These are phyloP conservation scores for Betula pendula DNA, from an alignment of 306 rosid genomes.

Conservation along the genomic window DNA sequence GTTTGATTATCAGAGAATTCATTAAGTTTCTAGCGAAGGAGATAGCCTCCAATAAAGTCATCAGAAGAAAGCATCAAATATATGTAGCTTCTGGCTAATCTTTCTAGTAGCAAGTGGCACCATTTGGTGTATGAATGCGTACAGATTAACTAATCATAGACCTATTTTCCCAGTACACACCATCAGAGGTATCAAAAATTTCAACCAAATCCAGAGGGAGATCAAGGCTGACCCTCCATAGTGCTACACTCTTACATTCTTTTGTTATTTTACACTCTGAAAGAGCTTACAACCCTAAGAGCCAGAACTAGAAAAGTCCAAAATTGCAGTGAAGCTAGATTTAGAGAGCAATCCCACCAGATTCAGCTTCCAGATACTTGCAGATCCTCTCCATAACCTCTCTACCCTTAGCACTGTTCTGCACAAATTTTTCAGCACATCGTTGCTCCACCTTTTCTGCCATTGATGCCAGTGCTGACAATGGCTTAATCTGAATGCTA, in stretches of 20 bases:
- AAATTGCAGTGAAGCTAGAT: slow-evolving; percentile 9
- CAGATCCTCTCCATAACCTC: slow-evolving; percentile 96
- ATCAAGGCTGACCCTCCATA: background rate
- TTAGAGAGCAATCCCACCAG: slow-evolving; percentile 55
- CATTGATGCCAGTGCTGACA: slow-evolving; percentile 88
- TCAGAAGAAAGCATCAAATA: background rate
- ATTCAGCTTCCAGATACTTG: slow-evolving; percentile 87
- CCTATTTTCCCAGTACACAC: background rate
- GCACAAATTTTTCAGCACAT: slow-evolving; percentile 83
- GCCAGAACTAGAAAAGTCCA: slow-evolving; percentile 15
- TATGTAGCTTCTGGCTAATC: background rate
- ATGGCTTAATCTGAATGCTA: slow-evolving; percentile 70
- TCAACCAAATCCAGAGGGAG: background rate
- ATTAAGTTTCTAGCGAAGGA: background rate
- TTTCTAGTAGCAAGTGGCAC: background rate
- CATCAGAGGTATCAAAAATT: background rate
- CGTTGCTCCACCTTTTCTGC: slow-evolving; percentile 90
- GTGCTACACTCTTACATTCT: background rate
- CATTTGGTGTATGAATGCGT: background rate
- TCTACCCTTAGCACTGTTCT: slow-evolving; percentile 85
- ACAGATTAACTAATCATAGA: background rate
- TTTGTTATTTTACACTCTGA: background rate
- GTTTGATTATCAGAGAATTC: background rate
- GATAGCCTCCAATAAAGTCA: background rate
- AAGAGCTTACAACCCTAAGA: background rate